Base-by-base conservation (phyloP, 225 moss, liverwort and hornwort genomes). In the Polytrichum commune region DNA sequence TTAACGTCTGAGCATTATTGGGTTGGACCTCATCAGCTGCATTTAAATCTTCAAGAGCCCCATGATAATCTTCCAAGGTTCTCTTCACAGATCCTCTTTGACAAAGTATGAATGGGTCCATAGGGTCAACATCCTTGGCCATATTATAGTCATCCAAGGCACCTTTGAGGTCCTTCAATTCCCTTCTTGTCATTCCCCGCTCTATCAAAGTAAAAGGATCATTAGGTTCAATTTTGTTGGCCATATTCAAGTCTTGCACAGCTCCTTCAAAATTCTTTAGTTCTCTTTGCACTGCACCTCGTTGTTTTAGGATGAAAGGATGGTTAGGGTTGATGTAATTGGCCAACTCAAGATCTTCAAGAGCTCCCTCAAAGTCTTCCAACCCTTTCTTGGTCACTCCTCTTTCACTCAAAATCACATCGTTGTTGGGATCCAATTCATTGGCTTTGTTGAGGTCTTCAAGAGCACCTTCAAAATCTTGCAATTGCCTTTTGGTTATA, bases 371-470 rank as follows among this genome's bases (percentile, higher is more conserved):
- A 19, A 66, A 66, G 16, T 66, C 66, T 38, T 53, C 61, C 3
- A 62, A 13, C 7, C 24, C 61, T 26, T 26, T 30, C 30, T 7
- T 30, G 30, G 30, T 30, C 30, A n/a, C 61, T 19, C 69, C 70
- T 7, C 19, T 23, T 55, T 65, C 54, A 1, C 5, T 5, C 0
- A 69, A 20, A 6, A 64, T 24, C n/a, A 63, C 29, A 19, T 64
- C 73, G 62, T 62, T 53, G 4, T 33, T n/a, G 35, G 78, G 63
- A 4, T 27, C 55, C 0, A 64, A 27, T 18, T 4, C 46, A 29
- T 68, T 55, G 0, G 78, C 73, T 55, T 73, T 38, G 22, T 73
- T 30, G 5, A 78, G 32, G 22, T 78, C 78, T 29, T 10, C 23
- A 0, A 73, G 7, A 4, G 73, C 78, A 35, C 68, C 56, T 68